Evolutionary conservation across 179 eudicot species (phyloP), one percentile per base, ranked within the genome.

Genomic region (Silene noctiflora): DNA sequence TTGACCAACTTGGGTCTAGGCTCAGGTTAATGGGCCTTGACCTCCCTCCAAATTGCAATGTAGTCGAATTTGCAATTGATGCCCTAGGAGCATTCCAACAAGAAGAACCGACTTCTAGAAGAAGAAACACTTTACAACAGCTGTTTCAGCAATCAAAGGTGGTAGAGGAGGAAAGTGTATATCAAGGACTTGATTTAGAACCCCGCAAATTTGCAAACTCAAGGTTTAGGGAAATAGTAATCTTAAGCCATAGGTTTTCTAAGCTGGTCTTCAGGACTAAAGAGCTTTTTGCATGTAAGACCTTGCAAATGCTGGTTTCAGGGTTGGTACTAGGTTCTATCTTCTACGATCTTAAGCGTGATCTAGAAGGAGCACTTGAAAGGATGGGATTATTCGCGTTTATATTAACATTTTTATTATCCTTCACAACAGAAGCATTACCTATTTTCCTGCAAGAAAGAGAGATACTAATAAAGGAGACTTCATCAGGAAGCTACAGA

Each of bases 401-500:
- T 83, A 88, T 88, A 55, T 68, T 96, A 71, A 96, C 99, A 20
- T 96, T 93, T 78, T 68, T 96, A 67, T 75, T 96, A 2, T 87
- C 99, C 16, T 84, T 88, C 81, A 91, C 98, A 12, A 90, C 88
- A 58, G 99, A 96, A 78, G 99, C 99, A 21, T 81, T 96, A 31
- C 99, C 99, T 20, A 80, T 96, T 24, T 96, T 96, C 87, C 81
- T 96, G 76, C 97, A 93, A 82, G 99, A 96, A 79, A 89, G 88
- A 82, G 94, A 93, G 66, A 96, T 96, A 62, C 72, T 96, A 39
- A 93, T 91, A 96, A 93, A 90, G 87, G 99, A 96, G 68, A 96
- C 97, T 10, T 89, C 91, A 2, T 81, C 89, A 16, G 99, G 99
- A 59, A 91, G 98, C 83, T 96, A 96, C 53, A 79, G 99, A 9